These are phyloP conservation scores for Smithsoniella earleae DNA, from an alignment of 163 green algal species.

Conservation along the genomic window DNA sequence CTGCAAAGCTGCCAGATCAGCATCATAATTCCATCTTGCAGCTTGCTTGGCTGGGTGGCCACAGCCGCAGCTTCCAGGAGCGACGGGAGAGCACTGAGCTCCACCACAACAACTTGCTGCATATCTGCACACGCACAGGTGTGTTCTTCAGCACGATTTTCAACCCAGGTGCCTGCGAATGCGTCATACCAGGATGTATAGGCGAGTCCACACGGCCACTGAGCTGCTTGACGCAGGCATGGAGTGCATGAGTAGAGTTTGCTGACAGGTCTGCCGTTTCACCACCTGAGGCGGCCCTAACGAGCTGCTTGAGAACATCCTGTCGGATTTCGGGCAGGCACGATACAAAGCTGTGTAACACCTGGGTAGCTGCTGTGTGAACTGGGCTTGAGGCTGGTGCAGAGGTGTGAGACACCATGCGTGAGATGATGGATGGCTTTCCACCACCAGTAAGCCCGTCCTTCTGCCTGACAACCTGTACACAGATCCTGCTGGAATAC, in stretches of 20 bases:
- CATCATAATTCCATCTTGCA: neutral
- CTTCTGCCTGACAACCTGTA: too few relatives aligned
- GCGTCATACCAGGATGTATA: too few relatives aligned
- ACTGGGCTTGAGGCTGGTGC: too few relatives aligned
- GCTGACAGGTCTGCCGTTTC: neutral
- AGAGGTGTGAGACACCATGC: too few relatives aligned
- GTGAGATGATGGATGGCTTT: too few relatives aligned
- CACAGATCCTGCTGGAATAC: too few relatives aligned
- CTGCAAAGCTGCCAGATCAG: slow-evolving; percentile 9
- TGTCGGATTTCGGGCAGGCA: neutral
- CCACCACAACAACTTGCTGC: neutral
- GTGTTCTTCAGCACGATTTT: too few relatives aligned
- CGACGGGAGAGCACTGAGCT: neutral
- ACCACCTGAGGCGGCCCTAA: neutral
- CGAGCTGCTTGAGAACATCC: neutral
- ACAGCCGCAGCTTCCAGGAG: neutral
- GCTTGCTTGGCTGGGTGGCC: neutral
- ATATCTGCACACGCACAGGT: slow-evolving; percentile 23
- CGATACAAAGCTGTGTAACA: too few relatives aligned
- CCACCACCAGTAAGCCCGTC: too few relatives aligned
- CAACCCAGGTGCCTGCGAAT: too few relatives aligned
- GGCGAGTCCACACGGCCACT: too few relatives aligned
- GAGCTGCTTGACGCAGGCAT: neutral
- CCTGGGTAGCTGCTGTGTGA: too few relatives aligned
- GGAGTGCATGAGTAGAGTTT: neutral